Base-by-base conservation (phyloP, 2,329 filamentous ascomycete species). In the Sarocladium oryzae region DNA sequence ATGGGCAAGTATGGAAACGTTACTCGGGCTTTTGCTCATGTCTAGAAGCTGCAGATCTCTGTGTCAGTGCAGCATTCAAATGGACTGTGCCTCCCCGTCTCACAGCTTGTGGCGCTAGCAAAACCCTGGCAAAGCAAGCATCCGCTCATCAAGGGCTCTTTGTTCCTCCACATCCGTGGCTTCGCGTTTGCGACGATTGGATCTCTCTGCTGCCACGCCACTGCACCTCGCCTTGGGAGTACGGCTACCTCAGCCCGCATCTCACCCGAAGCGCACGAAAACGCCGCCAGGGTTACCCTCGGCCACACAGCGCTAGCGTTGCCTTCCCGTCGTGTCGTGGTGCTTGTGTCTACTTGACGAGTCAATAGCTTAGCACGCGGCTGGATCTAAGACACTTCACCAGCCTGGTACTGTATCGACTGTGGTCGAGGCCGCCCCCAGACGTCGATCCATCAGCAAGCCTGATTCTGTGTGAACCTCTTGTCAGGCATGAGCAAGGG, bases 351-450 rank as follows among this genome's bases (percentile, higher is more conserved):
- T n/a, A 33, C 26, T 48, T 33, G 26, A 30, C n/a, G 40, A 26
- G 40, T 43, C 40, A 7, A 43, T 10, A 16, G 20, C 5, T 11
- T 43, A 18, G 11, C 18, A 40, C 23, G 37, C 16, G 37, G 37
- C 37, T 15, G 16, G 40, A 43, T 43, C 40, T 43, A 43, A 43
- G 40, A 43, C 43, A 48, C 21, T 21, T 48, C 43, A 21, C 26
- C 24, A 33, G 26, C n/a, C 16, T 33, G 43, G 43, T 48, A 26
- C 43, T 48, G 43, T 48, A 33, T 32, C 43, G 43, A 33, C 43
- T n/a, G 9, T 20, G 15, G 24, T 32, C n/a, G 11, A 23, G 40
- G 40, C 40, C 40, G 33, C 24, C 24, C 43, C 26, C 43, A 28
- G 43, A 48, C 43, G 26, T 15, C 28, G 43, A 48, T 48, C 43